phyloP scores from a whole-genome alignment of 176 grass and related monocot genomes.

The Hordeum marinum region DNA sequence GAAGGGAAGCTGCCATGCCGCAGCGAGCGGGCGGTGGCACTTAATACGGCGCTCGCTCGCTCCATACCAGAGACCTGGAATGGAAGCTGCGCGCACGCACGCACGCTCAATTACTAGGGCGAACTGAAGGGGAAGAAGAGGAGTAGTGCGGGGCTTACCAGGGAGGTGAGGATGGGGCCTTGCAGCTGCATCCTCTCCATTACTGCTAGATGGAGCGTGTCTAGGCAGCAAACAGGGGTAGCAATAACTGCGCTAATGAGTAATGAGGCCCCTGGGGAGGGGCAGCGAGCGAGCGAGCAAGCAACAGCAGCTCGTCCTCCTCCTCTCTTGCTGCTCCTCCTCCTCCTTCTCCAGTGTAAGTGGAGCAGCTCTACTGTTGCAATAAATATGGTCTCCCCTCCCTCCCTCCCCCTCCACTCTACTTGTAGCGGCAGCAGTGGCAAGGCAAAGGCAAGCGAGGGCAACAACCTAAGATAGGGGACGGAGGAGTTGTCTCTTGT shows the following conservation, averaged over 20 bases:
- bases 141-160: slow-evolving; percentile 32
- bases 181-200: slow-evolving; percentile 70
- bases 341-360: slow-evolving; percentile 15
- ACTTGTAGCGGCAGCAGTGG: background rate
- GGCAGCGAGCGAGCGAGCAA: background rate
- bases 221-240: background rate
- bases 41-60: background rate
- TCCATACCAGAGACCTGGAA: background rate
- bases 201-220: background rate
- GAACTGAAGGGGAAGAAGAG: background rate
- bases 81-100: slow-evolving; percentile 20
- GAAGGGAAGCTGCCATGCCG: slow-evolving; percentile 1
- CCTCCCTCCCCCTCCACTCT: background rate
- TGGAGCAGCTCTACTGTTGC: background rate
- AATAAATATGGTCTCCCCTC: background rate
- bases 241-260: slow-evolving; percentile 38
- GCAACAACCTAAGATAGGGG: slow-evolving; percentile 3
- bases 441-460: background rate
- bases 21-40: background rate
- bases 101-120: slow-evolving; percentile 7
- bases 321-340: background rate
- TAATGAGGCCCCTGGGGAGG: slow-evolving; percentile 31
- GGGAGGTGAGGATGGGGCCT: slow-evolving; percentile 73
- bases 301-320: background rate
- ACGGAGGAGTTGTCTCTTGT: slow-evolving; percentile 48